These are phyloP conservation scores for Boletus rubroflammeus DNA, from an alignment of 768 basidiomycete genomes.

Conservation along the genomic window DNA sequence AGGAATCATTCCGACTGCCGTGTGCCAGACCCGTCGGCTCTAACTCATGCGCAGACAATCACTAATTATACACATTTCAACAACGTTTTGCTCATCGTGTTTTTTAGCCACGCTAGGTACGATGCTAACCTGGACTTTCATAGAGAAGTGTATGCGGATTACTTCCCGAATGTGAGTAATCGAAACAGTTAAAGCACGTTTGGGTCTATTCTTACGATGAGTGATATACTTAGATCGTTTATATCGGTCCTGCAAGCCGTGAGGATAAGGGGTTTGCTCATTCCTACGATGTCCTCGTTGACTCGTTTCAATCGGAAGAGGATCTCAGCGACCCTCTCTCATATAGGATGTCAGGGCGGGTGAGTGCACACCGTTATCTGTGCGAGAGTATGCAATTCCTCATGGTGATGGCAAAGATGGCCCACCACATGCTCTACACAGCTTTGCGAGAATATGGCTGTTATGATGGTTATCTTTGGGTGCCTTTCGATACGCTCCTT, in stretches of 20 bases:
- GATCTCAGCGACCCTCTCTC: conserved; percentile 35
- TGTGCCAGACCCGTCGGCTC: conserved; percentile 21
- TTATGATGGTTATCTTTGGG: conserved; percentile 52
- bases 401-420: conserved; percentile 36
- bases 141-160: conserved; percentile 43
- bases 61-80: conserved; percentile 37
- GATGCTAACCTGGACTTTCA: conserved; percentile 45
- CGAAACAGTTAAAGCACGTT: not conserved
- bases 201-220: not conserved
- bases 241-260: conserved; percentile 44
- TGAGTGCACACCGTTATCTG: conserved; percentile 17
- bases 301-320: conserved; percentile 44
- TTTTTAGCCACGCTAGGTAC: conserved; percentile 49
- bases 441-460: conserved; percentile 41
- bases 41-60: conserved; percentile 13
- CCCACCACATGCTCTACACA: conserved; percentile 52
- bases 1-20: conserved; percentile 8
- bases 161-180: conserved; percentile 46
- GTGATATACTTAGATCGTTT: conserved; percentile 37
- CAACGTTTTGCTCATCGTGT: conserved; percentile 44
- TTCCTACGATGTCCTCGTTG: conserved; percentile 49
- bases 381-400: not conserved
- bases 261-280: conserved; percentile 46
- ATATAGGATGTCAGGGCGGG: conserved; percentile 45
- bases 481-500: conserved; percentile 48